Conservation (phyloP, 2,329 filamentous ascomycete species). For the Exophiala sp. region DNA sequence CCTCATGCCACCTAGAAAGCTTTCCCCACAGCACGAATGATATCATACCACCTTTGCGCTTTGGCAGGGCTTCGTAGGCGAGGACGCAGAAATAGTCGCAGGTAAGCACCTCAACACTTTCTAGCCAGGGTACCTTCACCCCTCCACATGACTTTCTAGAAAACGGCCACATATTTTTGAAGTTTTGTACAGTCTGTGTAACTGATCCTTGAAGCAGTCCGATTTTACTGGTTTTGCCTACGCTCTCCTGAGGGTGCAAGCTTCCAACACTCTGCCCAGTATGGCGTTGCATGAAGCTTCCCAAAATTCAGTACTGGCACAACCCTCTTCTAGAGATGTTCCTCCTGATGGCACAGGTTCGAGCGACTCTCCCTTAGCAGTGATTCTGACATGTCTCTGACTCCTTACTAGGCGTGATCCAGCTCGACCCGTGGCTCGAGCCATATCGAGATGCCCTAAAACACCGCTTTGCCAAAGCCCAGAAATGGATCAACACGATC, state of each 20-base stretch:
- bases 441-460: constrained; percentile 78
- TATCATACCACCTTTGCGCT: too few species aligned
- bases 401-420: constrained; percentile 65
- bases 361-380: constrained; percentile 7
- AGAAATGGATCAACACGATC: constrained; percentile 83
- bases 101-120: too few species aligned
- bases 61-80: too few species aligned
- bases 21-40: too few species aligned
- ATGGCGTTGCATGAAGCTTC: constrained; percentile 32
- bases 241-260: neutral
- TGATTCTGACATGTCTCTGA: neutral
- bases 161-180: too few species aligned
- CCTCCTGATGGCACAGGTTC: constrained; percentile 32
- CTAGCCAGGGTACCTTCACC: too few species aligned
- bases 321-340: constrained; percentile 23
- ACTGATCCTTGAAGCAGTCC: neutral
- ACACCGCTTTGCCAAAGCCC: constrained; percentile 71
- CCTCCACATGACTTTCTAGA: too few species aligned
- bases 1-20: too few species aligned
- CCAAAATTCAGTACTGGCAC: constrained; percentile 31
- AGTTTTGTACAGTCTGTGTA: too few species aligned
- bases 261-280: neutral
- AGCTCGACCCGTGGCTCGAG: constrained; percentile 83
- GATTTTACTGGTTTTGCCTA: neutral
- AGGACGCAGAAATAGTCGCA: too few species aligned